Evolutionary conservation across 306 rosid species (phyloP), one percentile per base, ranked within the genome.

Genomic region (Cajanus cajan): DNA sequence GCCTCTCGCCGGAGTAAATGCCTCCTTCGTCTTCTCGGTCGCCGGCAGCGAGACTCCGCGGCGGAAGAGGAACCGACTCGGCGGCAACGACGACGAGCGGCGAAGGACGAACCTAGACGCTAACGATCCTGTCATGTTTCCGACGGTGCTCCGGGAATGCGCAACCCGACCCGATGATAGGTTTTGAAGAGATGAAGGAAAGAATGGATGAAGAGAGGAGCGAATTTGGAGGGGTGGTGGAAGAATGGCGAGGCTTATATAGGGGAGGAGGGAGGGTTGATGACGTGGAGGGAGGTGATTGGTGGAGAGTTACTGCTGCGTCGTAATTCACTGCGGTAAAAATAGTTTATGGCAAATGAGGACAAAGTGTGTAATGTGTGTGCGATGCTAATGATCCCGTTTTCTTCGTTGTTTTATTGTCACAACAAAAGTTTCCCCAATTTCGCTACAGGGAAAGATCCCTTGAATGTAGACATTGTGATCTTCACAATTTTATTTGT

Each of bases 41-140:
- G 73, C 73, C 4, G 80, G 78, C 79, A 44, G 88, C 52, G 92
- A 91, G 77, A 88, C 57, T 61, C 61, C 16, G 10, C 97, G 88
- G 7, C 48, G 77, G 36, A 25, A 41, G 61, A 57, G 1, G 69
- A 73, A 55, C 16, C 8, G 79, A 12, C 7, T 44, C 4, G 6
- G 48, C 6, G 48, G 62, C 8, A 51, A 6, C 0, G n/a, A n/a
- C n/a, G n/a, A n/a, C n/a, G 48, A 9, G 8, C 80, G 80, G 28
- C 86, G 80, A 3, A 85, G 55, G 62, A 57, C 0, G 6, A 82
- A 47, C 51, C 76, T 85, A 24, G 74, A 68, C 7, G 76, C 68
- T 2, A 87, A 2, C 14, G 91, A 62, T 81, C 89, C 83, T 78
- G 89, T 83, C 98, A 95, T 93, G 70, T 83, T 41, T 25, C 34